Conservation (phyloP, 495 filamentous ascomycete species). For the Cenococcum geophilum region DNA sequence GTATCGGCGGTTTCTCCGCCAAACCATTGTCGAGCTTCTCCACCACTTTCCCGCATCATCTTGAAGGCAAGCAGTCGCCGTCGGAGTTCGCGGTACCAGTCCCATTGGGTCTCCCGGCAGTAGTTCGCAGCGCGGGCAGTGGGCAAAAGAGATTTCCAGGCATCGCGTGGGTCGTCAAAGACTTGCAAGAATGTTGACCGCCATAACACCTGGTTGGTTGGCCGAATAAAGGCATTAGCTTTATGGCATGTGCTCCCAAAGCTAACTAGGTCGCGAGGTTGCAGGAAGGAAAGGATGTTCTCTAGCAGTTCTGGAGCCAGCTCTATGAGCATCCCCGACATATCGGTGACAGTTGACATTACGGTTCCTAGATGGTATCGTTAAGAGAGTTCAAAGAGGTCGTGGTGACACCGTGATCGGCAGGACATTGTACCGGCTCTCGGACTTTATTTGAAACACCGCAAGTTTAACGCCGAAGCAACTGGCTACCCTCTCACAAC, state of each 20-base stretch:
- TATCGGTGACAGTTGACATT: neutral
- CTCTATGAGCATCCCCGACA: neutral
- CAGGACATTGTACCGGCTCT: no score
- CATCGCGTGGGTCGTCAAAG: conserved; percentile 24
- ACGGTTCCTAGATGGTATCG: neutral
- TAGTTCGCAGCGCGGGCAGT: conserved; percentile 16
- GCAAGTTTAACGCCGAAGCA: no score
- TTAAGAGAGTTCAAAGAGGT: no score
- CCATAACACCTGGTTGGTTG: conserved; percentile 24
- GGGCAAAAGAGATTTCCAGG: conserved; percentile 15
- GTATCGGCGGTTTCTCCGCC: conserved; percentile 8
- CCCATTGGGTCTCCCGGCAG: conserved; percentile 16
- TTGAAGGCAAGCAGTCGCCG: conserved; percentile 11
- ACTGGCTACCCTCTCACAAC: no score
- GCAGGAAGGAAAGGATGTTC: conserved; percentile 17
- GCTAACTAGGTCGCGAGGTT: conserved; percentile 9
- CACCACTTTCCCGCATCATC: conserved; percentile 2
- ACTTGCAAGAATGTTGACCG: conserved; percentile 8
- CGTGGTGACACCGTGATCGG: no score
- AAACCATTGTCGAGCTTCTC: neutral
- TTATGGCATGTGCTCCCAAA: conserved; percentile 21
- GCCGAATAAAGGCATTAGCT: conserved; percentile 20
- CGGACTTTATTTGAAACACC: no score
- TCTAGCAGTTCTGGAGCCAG: conserved; percentile 20
- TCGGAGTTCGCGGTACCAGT: conserved; percentile 18